Conservation (phyloP, 2,329 filamentous ascomycete species). For the Fusarium pilosicola region DNA sequence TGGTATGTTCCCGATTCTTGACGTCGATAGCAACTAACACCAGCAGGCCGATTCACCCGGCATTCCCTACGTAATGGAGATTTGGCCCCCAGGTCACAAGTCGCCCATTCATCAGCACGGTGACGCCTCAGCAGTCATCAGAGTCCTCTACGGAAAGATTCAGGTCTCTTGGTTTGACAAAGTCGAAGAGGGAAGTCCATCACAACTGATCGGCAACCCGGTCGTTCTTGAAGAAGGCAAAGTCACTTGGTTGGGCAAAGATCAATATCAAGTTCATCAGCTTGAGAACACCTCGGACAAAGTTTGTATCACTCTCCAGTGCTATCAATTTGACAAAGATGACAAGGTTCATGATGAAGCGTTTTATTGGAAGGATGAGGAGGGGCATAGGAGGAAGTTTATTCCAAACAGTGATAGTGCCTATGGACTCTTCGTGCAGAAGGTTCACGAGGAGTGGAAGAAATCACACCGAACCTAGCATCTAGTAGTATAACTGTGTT, state of each 20-base stretch:
- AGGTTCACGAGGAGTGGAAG: background rate
- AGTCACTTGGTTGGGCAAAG: background rate
- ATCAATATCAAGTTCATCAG: background rate
- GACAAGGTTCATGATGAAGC: background rate
- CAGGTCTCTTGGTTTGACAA: background rate
- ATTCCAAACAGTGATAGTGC: background rate
- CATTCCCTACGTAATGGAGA: background rate
- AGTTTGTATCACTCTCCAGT: background rate
- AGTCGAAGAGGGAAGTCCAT: rapidly evolving
- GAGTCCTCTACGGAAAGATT: background rate
- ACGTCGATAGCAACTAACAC: rapidly evolving
- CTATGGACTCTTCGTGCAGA: background rate
- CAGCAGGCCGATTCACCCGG: background rate
- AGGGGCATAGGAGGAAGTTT: background rate
- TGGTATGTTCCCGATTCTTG: background rate
- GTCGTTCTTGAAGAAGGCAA: background rate
- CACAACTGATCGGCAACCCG: background rate
- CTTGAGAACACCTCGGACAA: background rate
- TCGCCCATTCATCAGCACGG: background rate
- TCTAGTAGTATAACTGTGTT: background rate
- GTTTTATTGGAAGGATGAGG: background rate
- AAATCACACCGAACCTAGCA: background rate
- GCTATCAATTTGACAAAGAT: background rate
- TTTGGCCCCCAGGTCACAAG: background rate
- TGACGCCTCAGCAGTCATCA: background rate